Percentiles rank a stretch among this genome's conserved stretches.
Conservation (phyloP, 768 basidiomycete genomes). For the Hygrophorus russula region DNA sequence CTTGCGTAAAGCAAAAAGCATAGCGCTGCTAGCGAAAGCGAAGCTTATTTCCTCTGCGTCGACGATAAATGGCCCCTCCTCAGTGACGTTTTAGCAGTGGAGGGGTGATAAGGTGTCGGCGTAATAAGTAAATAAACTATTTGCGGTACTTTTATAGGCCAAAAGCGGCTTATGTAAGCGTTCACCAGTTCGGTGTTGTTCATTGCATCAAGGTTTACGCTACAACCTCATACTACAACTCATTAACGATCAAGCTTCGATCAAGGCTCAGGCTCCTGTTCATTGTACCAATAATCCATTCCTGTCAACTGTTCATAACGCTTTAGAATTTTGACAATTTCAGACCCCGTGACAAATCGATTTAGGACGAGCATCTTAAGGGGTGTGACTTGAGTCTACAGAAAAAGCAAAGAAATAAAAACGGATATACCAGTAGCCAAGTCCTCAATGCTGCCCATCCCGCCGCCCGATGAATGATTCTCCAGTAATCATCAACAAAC, state of each 20-base stretch:
- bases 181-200: too few species aligned
- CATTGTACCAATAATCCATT: slow-evolving; percentile 29
- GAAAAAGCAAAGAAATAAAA: neutral
- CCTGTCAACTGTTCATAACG: slow-evolving; percentile 46
- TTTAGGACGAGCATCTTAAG: slow-evolving; percentile 43
- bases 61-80: slow-evolving; percentile 6
- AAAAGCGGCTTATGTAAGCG: neutral
- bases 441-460: slow-evolving; percentile 54
- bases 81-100: neutral
- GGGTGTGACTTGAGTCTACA: neutral
- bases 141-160: too few species aligned
- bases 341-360: slow-evolving; percentile 36
- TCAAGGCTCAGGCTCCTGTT: too few species aligned
- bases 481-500: slow-evolving; percentile 55
- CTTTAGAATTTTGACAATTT: slow-evolving; percentile 39
- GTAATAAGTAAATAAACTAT: too few species aligned
- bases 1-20: slow-evolving; percentile 31
- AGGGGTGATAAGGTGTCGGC: slow-evolving; percentile 4
- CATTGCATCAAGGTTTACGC: too few species aligned
- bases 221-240: too few species aligned
- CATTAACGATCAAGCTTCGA: too few species aligned
- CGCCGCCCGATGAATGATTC: slow-evolving; percentile 56
- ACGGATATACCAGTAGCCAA: slow-evolving; percentile 42
- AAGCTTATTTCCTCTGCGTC: slow-evolving; percentile 47
- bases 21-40: slow-evolving; percentile 73